Base-by-base conservation (phyloP, 1,284 basidiomycete genomes). In the Lignosus rhinocerotis region DNA sequence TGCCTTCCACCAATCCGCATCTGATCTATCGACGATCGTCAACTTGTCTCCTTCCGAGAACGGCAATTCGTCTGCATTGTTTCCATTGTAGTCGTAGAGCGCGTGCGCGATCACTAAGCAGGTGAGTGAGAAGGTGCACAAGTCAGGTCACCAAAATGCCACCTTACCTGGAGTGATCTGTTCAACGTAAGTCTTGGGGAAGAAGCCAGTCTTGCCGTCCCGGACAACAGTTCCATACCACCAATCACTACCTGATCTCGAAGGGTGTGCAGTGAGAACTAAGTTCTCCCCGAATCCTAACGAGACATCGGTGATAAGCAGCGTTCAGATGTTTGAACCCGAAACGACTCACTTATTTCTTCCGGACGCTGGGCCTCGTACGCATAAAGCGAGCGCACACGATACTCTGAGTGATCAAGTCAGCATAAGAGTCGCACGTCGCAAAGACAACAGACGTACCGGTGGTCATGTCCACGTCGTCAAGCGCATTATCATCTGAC, bases 1-100 rank as follows among this genome's bases (percentile, higher is more conserved):
- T 36, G 88, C 89, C 77, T 95, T 96, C 92, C 92, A 97, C 95
- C 95, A 98, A 70, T 93, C 92, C 51, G 78, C 78, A 65, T 96
- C 94, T 58, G 80, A 82, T 53, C 77, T 82, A 70, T 97, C 95
- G 55, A 97, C 82, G 61, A 98, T 86, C 10, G 78, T 78, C 50
- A 97, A 75, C 41, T 75, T 70, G 58, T 95, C 91, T 59, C 91
- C 93, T 75, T 93, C 93, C 10, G 75, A 75, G 69, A 97, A 92
- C 0, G 91, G 80, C 25, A 95, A 78, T 72, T 97, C 94, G 66
- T 97, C 94, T 14, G 83, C 67, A 59, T 85, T 88, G 56, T 69
- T 73, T 33, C 86, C 87, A 5, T 80, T 75, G 71, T 97, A 97
- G 0, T 88, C 76, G 71, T 93, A 97, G 0, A 94, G 69, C 0